phyloP scores from a whole-genome alignment of 108 stramenopile genomes.

The Pseudonitzschia pungens region DNA sequence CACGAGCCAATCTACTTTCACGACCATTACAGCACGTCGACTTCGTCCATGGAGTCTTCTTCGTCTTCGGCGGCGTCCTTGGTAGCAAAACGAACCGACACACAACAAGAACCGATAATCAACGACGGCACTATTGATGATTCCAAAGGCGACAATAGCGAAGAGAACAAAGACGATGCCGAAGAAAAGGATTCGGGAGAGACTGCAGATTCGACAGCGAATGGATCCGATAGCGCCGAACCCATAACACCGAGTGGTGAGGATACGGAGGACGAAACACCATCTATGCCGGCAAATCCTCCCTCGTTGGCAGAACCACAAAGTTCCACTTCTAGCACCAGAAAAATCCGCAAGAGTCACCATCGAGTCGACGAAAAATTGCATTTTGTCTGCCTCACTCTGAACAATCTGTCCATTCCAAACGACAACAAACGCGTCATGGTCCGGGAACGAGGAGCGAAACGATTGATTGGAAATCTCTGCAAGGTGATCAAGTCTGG shows the following conservation, averaged over 20 bases:
- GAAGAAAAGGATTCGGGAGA: not conserved
- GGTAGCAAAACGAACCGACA: not conserved
- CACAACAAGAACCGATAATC: constrained; percentile 4
- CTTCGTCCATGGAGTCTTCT: not conserved
- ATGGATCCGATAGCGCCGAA: not conserved
- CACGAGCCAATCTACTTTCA: constrained; percentile 8
- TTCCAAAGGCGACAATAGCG: not conserved
- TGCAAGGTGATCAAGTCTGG: constrained; percentile 28
- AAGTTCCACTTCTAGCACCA: not conserved
- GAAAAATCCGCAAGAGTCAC: not conserved
- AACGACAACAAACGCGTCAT: constrained; percentile 45
- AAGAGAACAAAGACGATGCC: not conserved
- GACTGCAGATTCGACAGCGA: not conserved
- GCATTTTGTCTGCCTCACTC: constrained; percentile 36
- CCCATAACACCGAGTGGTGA: not conserved
- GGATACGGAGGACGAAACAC: not conserved
- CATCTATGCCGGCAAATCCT: too few relatives aligned
- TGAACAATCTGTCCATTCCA: constrained; percentile 42
- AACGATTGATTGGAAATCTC: constrained; percentile 29
- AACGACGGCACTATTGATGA: not conserved
- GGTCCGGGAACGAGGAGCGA: constrained; percentile 30
- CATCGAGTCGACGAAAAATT: constrained; percentile 30
- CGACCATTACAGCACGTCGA: not conserved
- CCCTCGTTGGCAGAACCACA: not conserved
- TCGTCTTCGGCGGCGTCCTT: not conserved